These are phyloP conservation scores for Acanthamoeba triangularis DNA, from an alignment of 208 protist genomes.

Conservation along the genomic window DNA sequence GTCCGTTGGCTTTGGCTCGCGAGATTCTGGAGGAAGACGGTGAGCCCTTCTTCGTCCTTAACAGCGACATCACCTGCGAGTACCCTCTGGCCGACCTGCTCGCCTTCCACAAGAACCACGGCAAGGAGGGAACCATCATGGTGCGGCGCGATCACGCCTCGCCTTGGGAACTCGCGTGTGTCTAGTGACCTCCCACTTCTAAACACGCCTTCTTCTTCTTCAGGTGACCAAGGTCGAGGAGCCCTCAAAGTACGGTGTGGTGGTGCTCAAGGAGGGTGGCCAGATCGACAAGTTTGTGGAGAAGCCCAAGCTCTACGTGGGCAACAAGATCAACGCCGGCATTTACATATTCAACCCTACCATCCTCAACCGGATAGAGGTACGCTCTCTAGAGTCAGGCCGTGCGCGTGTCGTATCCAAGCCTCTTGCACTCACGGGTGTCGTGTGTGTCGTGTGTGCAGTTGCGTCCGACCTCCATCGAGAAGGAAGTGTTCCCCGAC, in stretches of 20 bases:
- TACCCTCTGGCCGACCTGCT: conserved; percentile 97
- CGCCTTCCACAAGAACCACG: conserved; percentile 96
- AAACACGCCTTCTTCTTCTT: background rate
- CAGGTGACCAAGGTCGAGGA: conserved; percentile 95
- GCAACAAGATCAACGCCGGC: conserved; percentile 98
- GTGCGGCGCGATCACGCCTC: conserved; percentile 80
- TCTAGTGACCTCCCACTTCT: too few relatives aligned
- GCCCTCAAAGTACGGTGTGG: conserved; percentile 98
- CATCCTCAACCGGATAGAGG: conserved; percentile 96
- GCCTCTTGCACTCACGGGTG: background rate
- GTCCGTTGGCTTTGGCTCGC: conserved; percentile 97
- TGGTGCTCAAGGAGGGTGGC: conserved; percentile 95
- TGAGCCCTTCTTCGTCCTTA: conserved; percentile 98
- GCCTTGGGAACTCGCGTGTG: too few relatives aligned
- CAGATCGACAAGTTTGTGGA: conserved; percentile 92
- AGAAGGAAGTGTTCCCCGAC: conserved; percentile 97
- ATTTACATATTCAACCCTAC: conserved; percentile 98
- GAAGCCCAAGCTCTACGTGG: conserved; percentile 94
- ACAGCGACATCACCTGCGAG: conserved; percentile 97
- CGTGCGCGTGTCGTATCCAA: background rate
- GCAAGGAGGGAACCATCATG: conserved; percentile 98
- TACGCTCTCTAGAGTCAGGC: conserved; percentile 36
- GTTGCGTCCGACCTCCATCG: conserved; percentile 96
- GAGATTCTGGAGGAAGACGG: conserved; percentile 92
- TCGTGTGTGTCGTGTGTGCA: too few relatives aligned